Evolutionary conservation across 164 flowering plant species (phyloP), one percentile per base, ranked within the genome.

Genomic region (Annona cherimola): DNA sequence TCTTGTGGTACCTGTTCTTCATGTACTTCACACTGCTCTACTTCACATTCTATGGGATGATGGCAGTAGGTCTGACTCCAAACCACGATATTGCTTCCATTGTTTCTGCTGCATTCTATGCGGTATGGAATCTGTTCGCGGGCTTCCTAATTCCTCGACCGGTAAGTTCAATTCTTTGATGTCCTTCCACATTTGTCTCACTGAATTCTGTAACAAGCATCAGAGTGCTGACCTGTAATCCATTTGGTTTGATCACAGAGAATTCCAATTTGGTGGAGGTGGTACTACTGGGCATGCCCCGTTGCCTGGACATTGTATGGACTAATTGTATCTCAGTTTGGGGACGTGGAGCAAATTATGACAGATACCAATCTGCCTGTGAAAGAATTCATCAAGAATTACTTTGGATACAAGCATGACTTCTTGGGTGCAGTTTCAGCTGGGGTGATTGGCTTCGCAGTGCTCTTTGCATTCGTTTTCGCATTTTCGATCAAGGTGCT

Each of bases 251-350:
- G 50, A 6, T 44, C 67, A 20, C 87, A 86, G 89, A 83, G 81
- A 54, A 84, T 86, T 11, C 87, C 89, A 0, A 69, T 79, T 4
- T 86, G 87, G 87, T 86, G 89, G 89, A 84, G 85, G 74, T 86
- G 89, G 87, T 82, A 83, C 74, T 84, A 83, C 39, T 84, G 82
- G 76, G 67, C 76, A 20, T 75, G 74, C 67, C 89, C 89, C 0
- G 60, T 83, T 18, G 55, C 89, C 5, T 86, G 89, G 89, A 84
- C 85, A 45, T 63, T 87, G 59, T 85, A 87, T 54, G 90, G 90
- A 59, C 70, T 87, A 63, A 74, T 81, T 45, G 78, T 59, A 26
- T 82, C 91, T 4, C 91, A 86, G 63, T 85, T 75, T 70, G 86
- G 82, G 50, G 88, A 87, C 54, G 4, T 84, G 40, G 42, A 71